phyloP scores from a whole-genome alignment of 2,329 filamentous ascomycete species.

The Ceratocystis lukuohia region DNA sequence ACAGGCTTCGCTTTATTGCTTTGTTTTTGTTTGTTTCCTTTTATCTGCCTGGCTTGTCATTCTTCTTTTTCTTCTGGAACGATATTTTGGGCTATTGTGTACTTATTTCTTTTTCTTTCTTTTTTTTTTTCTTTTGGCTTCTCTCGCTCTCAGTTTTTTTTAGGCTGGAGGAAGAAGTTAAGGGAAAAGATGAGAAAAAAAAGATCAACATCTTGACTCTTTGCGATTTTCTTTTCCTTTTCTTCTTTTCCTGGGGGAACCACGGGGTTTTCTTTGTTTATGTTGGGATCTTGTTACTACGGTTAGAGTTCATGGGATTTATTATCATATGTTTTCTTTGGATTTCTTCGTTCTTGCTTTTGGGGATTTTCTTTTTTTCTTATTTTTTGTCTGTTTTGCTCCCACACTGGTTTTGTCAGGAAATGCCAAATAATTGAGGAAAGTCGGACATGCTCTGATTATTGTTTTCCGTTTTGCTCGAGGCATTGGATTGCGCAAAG shows the following conservation, averaged over 20 bases:
- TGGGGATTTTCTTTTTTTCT: background rate
- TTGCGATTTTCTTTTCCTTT: background rate
- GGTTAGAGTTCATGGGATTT: slow-evolving; percentile 5
- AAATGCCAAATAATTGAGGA: background rate
- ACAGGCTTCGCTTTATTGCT: background rate
- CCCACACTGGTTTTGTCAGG: background rate
- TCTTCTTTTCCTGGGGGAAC: background rate
- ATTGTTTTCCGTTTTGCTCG: background rate
- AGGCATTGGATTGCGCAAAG: background rate
- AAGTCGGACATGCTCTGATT: background rate
- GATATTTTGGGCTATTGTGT: background rate
- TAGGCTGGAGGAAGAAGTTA: background rate
- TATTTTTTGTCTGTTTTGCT: background rate
- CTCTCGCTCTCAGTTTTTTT: background rate
- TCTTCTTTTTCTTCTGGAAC: background rate
- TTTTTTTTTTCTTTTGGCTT: background rate
- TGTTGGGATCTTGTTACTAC: slow-evolving; percentile 7
- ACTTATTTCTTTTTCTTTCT: background rate
- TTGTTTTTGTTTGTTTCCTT: slow-evolving; percentile 2
- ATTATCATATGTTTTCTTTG: slow-evolving; percentile 4
- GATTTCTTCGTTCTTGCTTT: background rate
- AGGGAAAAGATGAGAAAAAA: background rate
- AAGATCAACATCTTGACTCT: background rate
- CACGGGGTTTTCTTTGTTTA: background rate
- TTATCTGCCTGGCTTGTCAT: slow-evolving; percentile 1